A percentile compares a stretch with the other conserved stretches of the same genome.
Evolutionary conservation across 2,329 filamentous ascomycete species (phyloP).

Genomic region (Colletotrichum simmondsii): DNA sequence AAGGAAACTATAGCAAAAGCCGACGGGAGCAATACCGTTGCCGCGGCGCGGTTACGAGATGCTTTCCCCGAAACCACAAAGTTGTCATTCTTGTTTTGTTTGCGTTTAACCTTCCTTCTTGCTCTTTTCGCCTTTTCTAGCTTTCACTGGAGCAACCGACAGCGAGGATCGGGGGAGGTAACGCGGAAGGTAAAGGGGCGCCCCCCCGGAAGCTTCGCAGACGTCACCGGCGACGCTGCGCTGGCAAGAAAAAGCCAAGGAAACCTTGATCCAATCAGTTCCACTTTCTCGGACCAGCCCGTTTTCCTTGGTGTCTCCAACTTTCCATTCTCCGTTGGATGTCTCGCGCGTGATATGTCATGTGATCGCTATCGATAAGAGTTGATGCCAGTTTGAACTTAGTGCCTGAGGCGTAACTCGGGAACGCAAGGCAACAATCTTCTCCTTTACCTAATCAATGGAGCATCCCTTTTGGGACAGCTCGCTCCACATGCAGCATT

Average conservation of each 20-base stretch:
- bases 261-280: constrained; percentile 3
- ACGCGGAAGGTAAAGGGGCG: neutral
- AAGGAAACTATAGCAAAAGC: neutral
- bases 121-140: neutral
- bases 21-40: neutral
- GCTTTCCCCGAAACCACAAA: neutral
- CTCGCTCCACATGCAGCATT: constrained; percentile 9
- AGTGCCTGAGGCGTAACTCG: neutral
- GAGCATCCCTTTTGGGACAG: constrained; percentile 11
- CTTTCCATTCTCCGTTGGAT: neutral
- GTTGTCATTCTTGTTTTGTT: neutral
- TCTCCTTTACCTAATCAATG: constrained; percentile 4
- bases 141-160: neutral
- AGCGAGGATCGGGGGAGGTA: neutral
- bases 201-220: neutral
- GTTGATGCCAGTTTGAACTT: rapidly evolving
- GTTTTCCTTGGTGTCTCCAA: neutral
- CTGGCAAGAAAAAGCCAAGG: constrained; percentile 3
- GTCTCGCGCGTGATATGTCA: neutral
- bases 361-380: neutral
- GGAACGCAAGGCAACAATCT: neutral
- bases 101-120: neutral
- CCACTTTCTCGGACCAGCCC: constrained; percentile 17
- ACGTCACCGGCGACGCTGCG: constrained; percentile 22
- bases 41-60: neutral